Evolutionary conservation across 441 rosid genomes (phyloP), one percentile per base, ranked within the genome.

Genomic region (Arabidopsis lyrata): DNA sequence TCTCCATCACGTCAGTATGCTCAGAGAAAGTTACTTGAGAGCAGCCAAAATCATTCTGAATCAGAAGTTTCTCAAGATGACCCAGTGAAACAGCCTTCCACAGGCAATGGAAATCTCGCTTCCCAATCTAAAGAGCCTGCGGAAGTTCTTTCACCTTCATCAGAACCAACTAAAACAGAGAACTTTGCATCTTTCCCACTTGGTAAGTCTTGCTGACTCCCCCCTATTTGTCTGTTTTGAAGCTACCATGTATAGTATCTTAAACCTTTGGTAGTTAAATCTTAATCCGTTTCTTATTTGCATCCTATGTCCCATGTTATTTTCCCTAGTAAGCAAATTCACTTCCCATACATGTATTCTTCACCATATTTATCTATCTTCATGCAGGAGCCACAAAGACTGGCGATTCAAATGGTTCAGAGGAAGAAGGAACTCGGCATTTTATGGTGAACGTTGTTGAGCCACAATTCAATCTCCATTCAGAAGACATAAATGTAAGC

Each of bases 391-490:
- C 86, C 82, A 89, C 74, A 47, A 82, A 81, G 67, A 78, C 76
- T 84, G 89, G 83, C 66, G 82, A 42, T 73, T 44, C 63, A 57
- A 82, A 83, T 82, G 95, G 85, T 78, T 57, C 82, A 49, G 92
- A 89, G 79, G 90, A 88, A 80, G 99, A 85, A 39, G 99, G 97
- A 58, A 93, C 93, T 73, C 85, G 87, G 56, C 92, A 88, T 81
- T 93, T 90, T 75, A 90, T 91, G 99, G 99, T 96, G 76, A 93
- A 96, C 77, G 97, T 96, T 76, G 84, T 90, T 70, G 97, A 89
- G 86, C 99, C 99, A 39, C 99, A 96, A 78, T 96, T 96, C 83
- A 96, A 96, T 88, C 99, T 96, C 72, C 99, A 96, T 66, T 91
- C 99, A 5, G 98, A 90, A 84, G 99, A 96, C 34, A 93, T 93